Evolutionary conservation across 2,329 filamentous ascomycete species (phyloP).

Genomic region (Ophiostoma tasmaniense): DNA sequence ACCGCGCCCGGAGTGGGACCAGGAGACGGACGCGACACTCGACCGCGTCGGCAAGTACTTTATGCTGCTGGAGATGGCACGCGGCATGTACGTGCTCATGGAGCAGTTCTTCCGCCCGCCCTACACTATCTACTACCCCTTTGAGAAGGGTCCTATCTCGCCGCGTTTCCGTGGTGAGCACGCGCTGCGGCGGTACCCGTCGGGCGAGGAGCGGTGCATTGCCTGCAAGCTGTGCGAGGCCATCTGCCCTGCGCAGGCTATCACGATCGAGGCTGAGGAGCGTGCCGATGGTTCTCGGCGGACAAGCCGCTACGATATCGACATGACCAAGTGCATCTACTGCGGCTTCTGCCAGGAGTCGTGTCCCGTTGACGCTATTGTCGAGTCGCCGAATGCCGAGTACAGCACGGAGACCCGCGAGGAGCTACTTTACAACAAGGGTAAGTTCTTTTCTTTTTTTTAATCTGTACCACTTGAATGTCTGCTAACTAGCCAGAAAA

Average conservation of each 20-base stretch:
- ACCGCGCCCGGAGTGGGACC: conserved; percentile 67
- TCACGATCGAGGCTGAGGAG: conserved; percentile 98
- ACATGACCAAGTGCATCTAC: conserved; percentile 99
- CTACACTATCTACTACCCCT: conserved; percentile 99
- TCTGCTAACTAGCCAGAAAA: conserved; percentile 49
- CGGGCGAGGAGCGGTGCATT: conserved; percentile 97
- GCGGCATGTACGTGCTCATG: conserved; percentile 94
- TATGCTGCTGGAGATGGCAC: conserved; percentile 87
- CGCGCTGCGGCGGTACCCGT: conserved; percentile 89
- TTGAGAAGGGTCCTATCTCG: conserved; percentile 97
- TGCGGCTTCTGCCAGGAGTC: conserved; percentile 99
- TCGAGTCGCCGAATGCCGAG: conserved; percentile 55
- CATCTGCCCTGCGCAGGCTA: conserved; percentile 94
- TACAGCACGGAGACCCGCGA: conserved; percentile 65
- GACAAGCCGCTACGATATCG: conserved; percentile 96
- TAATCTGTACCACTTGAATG: background rate
- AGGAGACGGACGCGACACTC: conserved; percentile 65
- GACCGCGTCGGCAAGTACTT: conserved; percentile 91
- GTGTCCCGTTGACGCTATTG: conserved; percentile 91
- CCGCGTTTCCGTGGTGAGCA: conserved; percentile 98
- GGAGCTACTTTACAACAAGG: conserved; percentile 95
- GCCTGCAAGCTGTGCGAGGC: conserved; percentile 99
- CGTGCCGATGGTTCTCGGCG: conserved; percentile 89
- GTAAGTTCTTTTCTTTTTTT: conserved; percentile 26
- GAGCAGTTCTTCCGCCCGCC: conserved; percentile 98